Percentiles rank a stretch among this genome's conserved stretches.
These are phyloP conservation scores for Digitaria exilis DNA, from an alignment of 202 grass and related monocot species.

Conservation along the genomic window DNA sequence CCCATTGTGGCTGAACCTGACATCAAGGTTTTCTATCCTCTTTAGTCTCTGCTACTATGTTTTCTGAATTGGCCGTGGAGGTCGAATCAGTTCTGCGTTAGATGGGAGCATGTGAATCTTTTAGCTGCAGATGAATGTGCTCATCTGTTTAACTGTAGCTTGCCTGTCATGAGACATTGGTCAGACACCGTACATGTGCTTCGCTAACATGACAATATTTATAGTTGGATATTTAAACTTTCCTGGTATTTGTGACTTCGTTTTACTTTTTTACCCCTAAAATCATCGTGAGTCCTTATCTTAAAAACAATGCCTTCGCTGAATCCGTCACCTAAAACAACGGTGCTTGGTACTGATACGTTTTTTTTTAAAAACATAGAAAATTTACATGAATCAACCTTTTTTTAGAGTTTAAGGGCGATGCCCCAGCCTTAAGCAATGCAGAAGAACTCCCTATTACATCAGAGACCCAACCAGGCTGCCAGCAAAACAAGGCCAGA, in stretches of 20 bases:
- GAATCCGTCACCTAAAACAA: not conserved
- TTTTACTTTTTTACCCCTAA: not conserved
- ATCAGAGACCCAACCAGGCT: no score
- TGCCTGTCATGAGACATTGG: conserved; percentile 9
- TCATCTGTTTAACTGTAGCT: conserved; percentile 20
- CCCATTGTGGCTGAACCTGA: conserved; percentile 37
- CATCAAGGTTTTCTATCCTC: conserved; percentile 24
- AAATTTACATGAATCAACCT: not conserved
- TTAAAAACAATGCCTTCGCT: not conserved
- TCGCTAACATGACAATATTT: conserved; percentile 6
- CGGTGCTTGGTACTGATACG: not conserved
- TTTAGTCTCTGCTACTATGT: not conserved
- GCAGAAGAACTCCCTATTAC: no score
- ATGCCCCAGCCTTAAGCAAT: no score
- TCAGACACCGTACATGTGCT: conserved; percentile 32
- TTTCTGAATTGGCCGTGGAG: conserved; percentile 26
- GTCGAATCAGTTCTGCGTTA: not conserved
- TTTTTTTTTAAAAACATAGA: not conserved
- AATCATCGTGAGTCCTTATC: no score
- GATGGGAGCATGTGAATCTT: not conserved
- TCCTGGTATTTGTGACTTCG: not conserved
- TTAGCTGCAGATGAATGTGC: conserved; percentile 1
- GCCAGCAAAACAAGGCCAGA: no score
- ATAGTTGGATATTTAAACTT: conserved; percentile 2
- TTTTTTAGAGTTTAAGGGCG: no score